Evolutionary conservation across 106 monocot genomes (phyloP).

Genomic region (Dendrobium nobile): DNA sequence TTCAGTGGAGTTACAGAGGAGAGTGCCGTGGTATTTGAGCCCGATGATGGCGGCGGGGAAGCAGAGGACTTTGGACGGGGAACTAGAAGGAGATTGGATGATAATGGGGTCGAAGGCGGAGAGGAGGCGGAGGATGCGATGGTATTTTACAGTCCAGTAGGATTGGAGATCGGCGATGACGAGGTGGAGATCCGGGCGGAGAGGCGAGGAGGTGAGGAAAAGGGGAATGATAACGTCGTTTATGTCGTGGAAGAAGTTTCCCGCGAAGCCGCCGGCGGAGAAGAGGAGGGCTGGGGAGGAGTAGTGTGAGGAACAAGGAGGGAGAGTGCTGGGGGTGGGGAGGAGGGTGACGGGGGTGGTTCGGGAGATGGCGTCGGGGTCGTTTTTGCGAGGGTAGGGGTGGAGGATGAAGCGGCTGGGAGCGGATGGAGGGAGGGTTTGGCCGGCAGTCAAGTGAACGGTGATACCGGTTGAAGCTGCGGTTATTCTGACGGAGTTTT

Average conservation of each 20-base stretch:
- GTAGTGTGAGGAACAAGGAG: conserved; percentile 28
- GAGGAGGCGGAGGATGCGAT: conserved; percentile 14
- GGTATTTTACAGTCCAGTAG: conserved; percentile 37
- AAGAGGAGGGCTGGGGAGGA: conserved; percentile 36
- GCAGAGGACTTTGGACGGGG: conserved; percentile 28
- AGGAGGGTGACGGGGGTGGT: conserved; percentile 23
- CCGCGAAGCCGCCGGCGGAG: conserved; percentile 45
- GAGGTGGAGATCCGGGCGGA: conserved; percentile 19
- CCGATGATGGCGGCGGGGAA: conserved; percentile 45
- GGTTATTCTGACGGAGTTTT: conserved; percentile 24
- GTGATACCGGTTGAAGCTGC: conserved; percentile 9
- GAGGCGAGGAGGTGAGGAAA: conserved; percentile 37
- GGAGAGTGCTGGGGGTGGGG: not conserved
- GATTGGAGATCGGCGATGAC: conserved; percentile 27
- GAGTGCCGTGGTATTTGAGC: conserved; percentile 45
- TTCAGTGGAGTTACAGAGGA: conserved; percentile 33
- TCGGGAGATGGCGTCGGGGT: conserved; percentile 30
- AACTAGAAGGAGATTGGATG: not conserved
- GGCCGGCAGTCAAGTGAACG: conserved; percentile 19
- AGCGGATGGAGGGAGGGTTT: not conserved
- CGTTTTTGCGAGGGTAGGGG: conserved; percentile 37
- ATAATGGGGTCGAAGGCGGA: conserved; percentile 7
- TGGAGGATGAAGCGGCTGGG: not conserved
- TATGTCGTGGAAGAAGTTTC: conserved; percentile 72
- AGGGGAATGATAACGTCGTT: conserved; percentile 53